These are phyloP conservation scores for Artemisia argyi DNA, from an alignment of 129 eudicot genomes.

Conservation along the genomic window DNA sequence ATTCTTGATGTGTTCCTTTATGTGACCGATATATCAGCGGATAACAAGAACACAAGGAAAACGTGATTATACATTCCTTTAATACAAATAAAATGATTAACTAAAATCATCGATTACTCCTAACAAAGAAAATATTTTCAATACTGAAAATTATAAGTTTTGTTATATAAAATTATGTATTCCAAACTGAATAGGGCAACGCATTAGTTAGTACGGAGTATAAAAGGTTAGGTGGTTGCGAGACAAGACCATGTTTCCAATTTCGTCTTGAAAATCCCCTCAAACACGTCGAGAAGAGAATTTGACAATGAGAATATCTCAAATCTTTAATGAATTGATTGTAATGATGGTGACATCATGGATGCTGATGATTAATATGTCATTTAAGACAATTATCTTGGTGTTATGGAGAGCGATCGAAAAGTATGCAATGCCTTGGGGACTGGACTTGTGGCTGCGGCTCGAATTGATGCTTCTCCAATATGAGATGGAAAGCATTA, in stretches of 20 bases:
- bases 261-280: background rate
- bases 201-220: no score
- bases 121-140: background rate
- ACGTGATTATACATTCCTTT: background rate
- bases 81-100: background rate
- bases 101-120: background rate
- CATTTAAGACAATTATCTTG: slow-evolving; percentile 1
- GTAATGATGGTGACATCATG: slow-evolving; percentile 24
- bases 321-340: slow-evolving; percentile 16
- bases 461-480: slow-evolving; percentile 37
- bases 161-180: no score
- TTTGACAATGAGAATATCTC: slow-evolving; percentile 12
- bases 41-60: slow-evolving; percentile 18
- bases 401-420: slow-evolving; percentile 18
- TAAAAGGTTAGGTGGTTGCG: no score
- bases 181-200: no score
- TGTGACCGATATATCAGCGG: slow-evolving; percentile 24
- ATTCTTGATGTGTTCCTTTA: slow-evolving; percentile 12
- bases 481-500: slow-evolving; percentile 36
- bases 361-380: slow-evolving; percentile 20
- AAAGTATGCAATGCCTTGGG: slow-evolving; percentile 8
- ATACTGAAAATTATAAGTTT: background rate
- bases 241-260: background rate
- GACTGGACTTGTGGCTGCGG: slow-evolving; percentile 28
- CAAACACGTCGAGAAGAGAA: background rate